Evolutionary conservation across 225 moss, liverwort and hornwort genomes (phyloP).

Genomic region (Sphagnum tenellum): DNA sequence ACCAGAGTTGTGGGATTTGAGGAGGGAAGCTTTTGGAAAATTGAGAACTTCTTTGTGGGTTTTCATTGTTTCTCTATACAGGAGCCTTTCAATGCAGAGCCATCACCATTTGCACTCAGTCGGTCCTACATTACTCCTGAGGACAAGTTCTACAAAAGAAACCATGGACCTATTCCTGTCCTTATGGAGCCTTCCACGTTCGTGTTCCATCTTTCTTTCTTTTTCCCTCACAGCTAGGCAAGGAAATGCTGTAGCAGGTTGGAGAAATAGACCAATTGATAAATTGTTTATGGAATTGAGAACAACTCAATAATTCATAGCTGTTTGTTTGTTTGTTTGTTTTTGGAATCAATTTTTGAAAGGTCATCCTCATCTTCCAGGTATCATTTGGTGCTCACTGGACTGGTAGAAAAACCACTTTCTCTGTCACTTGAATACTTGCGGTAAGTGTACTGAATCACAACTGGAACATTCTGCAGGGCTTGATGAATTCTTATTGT

Average conservation of each 20-base stretch:
- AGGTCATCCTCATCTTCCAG: conserved; percentile 17
- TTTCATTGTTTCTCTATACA: conserved; percentile 16
- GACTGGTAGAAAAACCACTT: conserved; percentile 29
- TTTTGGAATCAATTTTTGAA: too few species aligned
- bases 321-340: too few species aligned
- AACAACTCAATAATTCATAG: too few species aligned
- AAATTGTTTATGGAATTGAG: too few species aligned
- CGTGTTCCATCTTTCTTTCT: conserved; percentile 1
- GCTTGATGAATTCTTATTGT: too few species aligned
- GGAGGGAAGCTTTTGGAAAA: not conserved
- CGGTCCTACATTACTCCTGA: conserved; percentile 54
- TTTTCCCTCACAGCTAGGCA: too few species aligned
- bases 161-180: conserved; percentile 72
- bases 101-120: conserved; percentile 40
- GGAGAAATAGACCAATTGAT: too few species aligned
- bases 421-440: conserved; percentile 48
- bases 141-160: conserved; percentile 71
- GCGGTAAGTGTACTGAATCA: conserved; percentile 15
- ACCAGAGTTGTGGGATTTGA: conserved; percentile 1
- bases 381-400: conserved; percentile 54
- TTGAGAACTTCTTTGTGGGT: conserved; percentile 1
- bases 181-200: conserved; percentile 22
- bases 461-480: too few species aligned
- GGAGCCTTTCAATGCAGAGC: conserved; percentile 88
- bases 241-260: too few species aligned